A percentile compares a stretch with the other conserved stretches of the same genome.
Evolutionary conservation across 805 yeast species (phyloP).

Genomic region (Pichia membranifaciens): DNA sequence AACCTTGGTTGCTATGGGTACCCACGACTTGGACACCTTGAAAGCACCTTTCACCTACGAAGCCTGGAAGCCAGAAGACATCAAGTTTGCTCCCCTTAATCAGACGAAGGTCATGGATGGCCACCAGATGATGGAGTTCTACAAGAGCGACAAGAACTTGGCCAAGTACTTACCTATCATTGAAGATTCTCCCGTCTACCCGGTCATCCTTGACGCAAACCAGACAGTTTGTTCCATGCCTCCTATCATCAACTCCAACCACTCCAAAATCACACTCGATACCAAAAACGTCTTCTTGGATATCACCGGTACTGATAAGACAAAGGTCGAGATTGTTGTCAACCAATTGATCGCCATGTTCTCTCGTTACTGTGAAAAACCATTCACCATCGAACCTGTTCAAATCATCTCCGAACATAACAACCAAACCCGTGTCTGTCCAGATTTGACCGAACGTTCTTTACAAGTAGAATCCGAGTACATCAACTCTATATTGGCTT

Average conservation of each 20-base stretch:
- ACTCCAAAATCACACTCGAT: conserved; percentile 76
- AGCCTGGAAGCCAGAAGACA: conserved; percentile 72
- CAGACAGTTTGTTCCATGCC: conserved; percentile 86
- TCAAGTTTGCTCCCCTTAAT: conserved; percentile 70
- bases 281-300: conserved; percentile 90
- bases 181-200: conserved; percentile 81
- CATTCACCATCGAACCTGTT: conserved; percentile 88
- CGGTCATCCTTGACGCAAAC: conserved; percentile 76
- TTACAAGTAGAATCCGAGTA: conserved; percentile 73
- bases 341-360: conserved; percentile 95
- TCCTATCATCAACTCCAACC: conserved; percentile 92
- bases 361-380: conserved; percentile 73
- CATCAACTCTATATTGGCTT: conserved; percentile 91
- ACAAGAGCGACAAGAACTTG: conserved; percentile 83
- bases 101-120: conserved; percentile 70
- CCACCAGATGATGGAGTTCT: conserved; percentile 75
- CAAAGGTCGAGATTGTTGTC: conserved; percentile 89
- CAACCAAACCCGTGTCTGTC: conserved; percentile 66
- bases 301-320: conserved; percentile 89
- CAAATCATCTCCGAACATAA: conserved; percentile 79
- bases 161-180: conserved; percentile 86
- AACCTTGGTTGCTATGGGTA: conserved; percentile 96
- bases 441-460: conserved; percentile 60
- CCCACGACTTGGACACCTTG: conserved; percentile 85
- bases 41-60: conserved; percentile 80